Evolutionary conservation across 371 early-diverging fungal genomes (phyloP).

Genomic region (Rhizopus delemar): DNA sequence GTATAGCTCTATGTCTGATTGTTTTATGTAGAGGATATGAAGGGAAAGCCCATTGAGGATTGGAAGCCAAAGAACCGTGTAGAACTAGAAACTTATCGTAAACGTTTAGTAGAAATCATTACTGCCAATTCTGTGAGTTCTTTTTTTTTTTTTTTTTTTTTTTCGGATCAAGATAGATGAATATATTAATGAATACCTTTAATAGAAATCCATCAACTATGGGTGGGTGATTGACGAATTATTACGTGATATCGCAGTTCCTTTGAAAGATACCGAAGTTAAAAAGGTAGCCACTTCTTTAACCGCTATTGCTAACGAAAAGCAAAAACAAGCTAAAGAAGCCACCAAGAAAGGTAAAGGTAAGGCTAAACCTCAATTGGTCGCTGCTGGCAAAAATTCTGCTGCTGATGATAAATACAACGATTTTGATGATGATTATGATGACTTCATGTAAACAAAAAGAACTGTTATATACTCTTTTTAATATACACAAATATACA

Average conservation of each 20-base stretch:
- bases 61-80: constrained; percentile 80
- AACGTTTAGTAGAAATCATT: constrained; percentile 70
- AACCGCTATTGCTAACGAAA: constrained; percentile 86
- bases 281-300: constrained; percentile 76
- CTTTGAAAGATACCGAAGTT: constrained; percentile 81
- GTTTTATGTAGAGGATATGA: constrained; percentile 39
- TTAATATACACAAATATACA: no score
- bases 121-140: constrained; percentile 64
- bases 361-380: constrained; percentile 56
- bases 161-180: background rate
- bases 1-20: background rate
- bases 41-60: constrained; percentile 60
- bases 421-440: constrained; percentile 68
- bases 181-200: background rate
- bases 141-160: no score
- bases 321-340: constrained; percentile 79
- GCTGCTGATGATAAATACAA: constrained; percentile 37
- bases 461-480: background rate
- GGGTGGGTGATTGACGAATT: constrained; percentile 76
- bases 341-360: constrained; percentile 73
- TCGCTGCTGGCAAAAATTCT: constrained; percentile 51
- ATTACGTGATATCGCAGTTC: constrained; percentile 72
- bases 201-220: constrained; percentile 54
- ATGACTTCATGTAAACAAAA: constrained; percentile 74
- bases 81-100: constrained; percentile 80